Conservation (phyloP, 768 basidiomycete genomes). For the Tulasnella sp. region DNA sequence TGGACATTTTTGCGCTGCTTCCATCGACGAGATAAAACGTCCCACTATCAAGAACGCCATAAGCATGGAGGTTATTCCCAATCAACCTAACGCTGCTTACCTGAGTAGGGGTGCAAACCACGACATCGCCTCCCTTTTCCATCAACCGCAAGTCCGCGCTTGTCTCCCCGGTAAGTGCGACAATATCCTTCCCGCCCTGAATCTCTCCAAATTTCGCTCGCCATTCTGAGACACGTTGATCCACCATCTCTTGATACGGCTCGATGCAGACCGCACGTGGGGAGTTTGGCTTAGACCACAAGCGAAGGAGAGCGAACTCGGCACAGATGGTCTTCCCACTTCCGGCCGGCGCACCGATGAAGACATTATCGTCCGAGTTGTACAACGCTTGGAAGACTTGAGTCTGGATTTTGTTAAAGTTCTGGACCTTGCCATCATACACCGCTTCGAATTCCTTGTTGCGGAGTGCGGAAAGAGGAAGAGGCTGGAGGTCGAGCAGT, state of each 20-base stretch:
- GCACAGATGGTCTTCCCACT: slow-evolving; percentile 97
- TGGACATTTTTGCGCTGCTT: slow-evolving; percentile 95
- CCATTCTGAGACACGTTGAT: slow-evolving; percentile 86
- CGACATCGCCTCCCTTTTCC: slow-evolving; percentile 77
- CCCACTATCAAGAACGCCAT: slow-evolving; percentile 58
- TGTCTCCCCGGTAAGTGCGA: slow-evolving; percentile 89
- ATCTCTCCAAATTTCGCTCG: slow-evolving; percentile 67
- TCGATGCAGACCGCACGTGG: slow-evolving; percentile 88
- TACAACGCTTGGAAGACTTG: slow-evolving; percentile 99
- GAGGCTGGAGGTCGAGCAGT: slow-evolving; percentile 83
- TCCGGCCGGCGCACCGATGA: slow-evolving; percentile 93
- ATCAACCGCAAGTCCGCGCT: slow-evolving; percentile 83
- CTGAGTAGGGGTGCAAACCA: slow-evolving; percentile 89
- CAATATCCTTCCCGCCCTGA: slow-evolving; percentile 89
- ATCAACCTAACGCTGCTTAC: slow-evolving; percentile 36
- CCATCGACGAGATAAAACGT: slow-evolving; percentile 89
- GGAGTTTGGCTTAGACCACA: slow-evolving; percentile 84
- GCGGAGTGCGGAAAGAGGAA: slow-evolving; percentile 85
- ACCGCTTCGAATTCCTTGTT: slow-evolving; percentile 88
- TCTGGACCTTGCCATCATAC: slow-evolving; percentile 69
- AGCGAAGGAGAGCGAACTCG: slow-evolving; percentile 87
- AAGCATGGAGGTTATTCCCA: slow-evolving; percentile 6
- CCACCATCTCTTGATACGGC: slow-evolving; percentile 97
- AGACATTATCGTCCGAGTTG: slow-evolving; percentile 92
- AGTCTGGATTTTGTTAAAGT: slow-evolving; percentile 98